phyloP scores from a whole-genome alignment of 768 basidiomycete genomes.

The Mrakia blollopis region DNA sequence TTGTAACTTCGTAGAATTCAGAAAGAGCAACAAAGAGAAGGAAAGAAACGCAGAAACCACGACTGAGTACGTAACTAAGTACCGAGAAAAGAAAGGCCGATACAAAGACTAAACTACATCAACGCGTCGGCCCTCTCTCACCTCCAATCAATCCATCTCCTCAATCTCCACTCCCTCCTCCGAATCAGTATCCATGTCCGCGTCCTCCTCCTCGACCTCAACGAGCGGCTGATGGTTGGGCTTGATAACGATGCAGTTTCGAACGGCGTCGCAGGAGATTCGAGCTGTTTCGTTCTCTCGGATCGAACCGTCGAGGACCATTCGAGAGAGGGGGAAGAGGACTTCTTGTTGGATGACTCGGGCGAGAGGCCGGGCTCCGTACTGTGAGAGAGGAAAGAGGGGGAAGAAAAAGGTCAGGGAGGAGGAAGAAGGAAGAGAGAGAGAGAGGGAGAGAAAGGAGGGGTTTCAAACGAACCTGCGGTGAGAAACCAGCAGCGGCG shows the following conservation, averaged over 20 bases:
- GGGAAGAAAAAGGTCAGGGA: constrained; percentile 1
- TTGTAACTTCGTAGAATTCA: too few species aligned
- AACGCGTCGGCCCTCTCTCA: too few species aligned
- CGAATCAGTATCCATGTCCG: constrained; percentile 51
- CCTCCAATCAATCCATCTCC: constrained; percentile 54
- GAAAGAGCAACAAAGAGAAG: too few species aligned
- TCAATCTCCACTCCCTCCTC: constrained; percentile 66
- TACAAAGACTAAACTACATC: too few species aligned
- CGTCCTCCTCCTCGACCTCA: constrained; percentile 45
- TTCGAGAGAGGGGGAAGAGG: constrained; percentile 79
- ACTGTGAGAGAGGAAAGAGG: constrained; percentile 50
- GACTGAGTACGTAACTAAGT: too few species aligned
- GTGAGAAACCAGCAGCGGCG: constrained; percentile 44
- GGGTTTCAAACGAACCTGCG: constrained; percentile 9
- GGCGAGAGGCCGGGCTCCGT: constrained; percentile 89
- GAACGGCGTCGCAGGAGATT: constrained; percentile 73
- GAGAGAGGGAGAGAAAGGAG: not conserved
- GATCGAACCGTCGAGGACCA: constrained; percentile 76
- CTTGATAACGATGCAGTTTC: constrained; percentile 68
- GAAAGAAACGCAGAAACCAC: too few species aligned
- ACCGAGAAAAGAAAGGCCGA: too few species aligned
- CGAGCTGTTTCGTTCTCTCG: constrained; percentile 71
- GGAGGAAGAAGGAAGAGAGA: not conserved
- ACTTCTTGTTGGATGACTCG: constrained; percentile 87
- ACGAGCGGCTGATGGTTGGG: constrained; percentile 70